phyloP scores from a whole-genome alignment of 176 grass and related monocot genomes.

The Lolium rigidum region DNA sequence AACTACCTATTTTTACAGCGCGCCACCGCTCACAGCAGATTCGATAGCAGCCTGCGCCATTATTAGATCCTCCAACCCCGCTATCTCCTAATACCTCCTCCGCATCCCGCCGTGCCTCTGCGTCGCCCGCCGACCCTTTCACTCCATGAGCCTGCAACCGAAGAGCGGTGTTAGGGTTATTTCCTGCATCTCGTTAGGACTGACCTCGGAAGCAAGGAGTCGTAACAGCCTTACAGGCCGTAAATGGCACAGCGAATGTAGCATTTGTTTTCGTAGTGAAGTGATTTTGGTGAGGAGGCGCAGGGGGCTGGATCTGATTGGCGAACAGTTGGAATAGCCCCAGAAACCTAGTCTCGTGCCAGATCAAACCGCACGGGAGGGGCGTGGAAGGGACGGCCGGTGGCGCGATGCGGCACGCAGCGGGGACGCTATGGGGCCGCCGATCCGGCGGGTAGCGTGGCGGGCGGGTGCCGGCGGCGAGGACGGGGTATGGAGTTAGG shows the following conservation, averaged over 20 bases:
- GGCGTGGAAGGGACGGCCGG: neutral
- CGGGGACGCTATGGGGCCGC: neutral
- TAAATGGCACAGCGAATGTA: neutral
- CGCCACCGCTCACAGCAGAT: too few species aligned
- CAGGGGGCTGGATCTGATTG: neutral
- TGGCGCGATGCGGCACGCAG: too few species aligned
- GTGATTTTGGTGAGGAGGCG: neutral
- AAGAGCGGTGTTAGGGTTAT: neutral
- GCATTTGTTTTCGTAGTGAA: neutral
- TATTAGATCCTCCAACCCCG: too few species aligned
- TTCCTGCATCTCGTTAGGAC: neutral
- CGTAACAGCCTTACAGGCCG: too few species aligned
- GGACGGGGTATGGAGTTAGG: neutral
- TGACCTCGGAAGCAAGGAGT: neutral
- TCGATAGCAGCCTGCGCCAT: too few species aligned
- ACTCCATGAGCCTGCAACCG: neutral
- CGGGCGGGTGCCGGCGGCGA: neutral
- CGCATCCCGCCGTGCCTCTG: neutral
- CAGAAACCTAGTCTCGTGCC: neutral
- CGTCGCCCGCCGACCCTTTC: neutral
- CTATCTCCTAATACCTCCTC: constrained; percentile 21
- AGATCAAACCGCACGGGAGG: neutral
- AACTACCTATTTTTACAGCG: too few species aligned
- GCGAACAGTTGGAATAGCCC: neutral
- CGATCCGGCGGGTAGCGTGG: neutral